phyloP scores from a whole-genome alignment of 495 filamentous ascomycete species.

The Aspergillus sclerotioniger region DNA sequence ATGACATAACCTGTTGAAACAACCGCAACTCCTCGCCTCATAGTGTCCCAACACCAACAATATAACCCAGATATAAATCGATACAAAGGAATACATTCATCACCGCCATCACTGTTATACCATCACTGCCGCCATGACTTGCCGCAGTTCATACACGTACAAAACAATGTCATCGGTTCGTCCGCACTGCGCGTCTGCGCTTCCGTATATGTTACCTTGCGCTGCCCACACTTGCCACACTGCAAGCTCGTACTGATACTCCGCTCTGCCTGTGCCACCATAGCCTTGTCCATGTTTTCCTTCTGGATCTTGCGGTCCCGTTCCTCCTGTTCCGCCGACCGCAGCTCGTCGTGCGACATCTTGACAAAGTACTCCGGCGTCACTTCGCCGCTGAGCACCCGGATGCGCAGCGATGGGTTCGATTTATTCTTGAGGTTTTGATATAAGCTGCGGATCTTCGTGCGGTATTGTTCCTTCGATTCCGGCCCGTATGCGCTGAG shows the following conservation, averaged over 20 bases:
- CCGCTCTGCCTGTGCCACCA: slow-evolving; percentile 86
- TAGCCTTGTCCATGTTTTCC: slow-evolving; percentile 93
- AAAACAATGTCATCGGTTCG: slow-evolving; percentile 53
- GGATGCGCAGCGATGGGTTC: slow-evolving; percentile 70
- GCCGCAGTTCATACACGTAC: slow-evolving; percentile 51
- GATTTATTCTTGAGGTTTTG: slow-evolving; percentile 91
- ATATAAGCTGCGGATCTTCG: slow-evolving; percentile 86
- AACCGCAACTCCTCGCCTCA: neutral
- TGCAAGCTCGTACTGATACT: slow-evolving; percentile 80
- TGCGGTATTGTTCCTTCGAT: slow-evolving; percentile 67
- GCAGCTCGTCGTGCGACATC: slow-evolving; percentile 74
- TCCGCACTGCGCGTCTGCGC: slow-evolving; percentile 94
- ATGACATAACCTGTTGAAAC: slow-evolving; percentile 4
- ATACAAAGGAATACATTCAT: neutral
- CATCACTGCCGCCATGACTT: slow-evolving; percentile 53
- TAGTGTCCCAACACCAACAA: neutral
- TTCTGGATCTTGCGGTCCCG: slow-evolving; percentile 69
- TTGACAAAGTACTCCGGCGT: slow-evolving; percentile 67
- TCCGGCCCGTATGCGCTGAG: slow-evolving; percentile 63
- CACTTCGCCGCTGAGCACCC: slow-evolving; percentile 73
- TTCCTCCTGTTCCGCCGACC: slow-evolving; percentile 65
- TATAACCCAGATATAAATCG: slow-evolving; percentile 1
- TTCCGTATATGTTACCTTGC: slow-evolving; percentile 91
- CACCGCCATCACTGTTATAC: slow-evolving; percentile 3
- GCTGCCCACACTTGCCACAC: slow-evolving; percentile 86